A percentile compares a stretch with the other conserved stretches of the same genome.
Conservation (phyloP, 2,329 filamentous ascomycete genomes). For the Talaromyces sp. region DNA sequence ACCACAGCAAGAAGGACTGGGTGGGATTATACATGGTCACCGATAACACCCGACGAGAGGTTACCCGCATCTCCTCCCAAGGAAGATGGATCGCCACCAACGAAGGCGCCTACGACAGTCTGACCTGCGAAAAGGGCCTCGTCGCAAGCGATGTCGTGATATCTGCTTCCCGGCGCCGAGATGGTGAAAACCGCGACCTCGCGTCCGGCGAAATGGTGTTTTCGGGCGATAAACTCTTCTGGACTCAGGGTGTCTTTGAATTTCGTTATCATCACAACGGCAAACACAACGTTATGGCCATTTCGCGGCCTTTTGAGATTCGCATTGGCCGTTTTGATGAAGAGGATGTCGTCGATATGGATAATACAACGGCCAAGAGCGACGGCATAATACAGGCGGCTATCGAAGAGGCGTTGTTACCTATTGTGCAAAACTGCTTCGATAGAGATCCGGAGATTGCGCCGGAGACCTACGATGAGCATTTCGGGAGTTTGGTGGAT, state of each 20-base stretch:
- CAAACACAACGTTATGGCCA: slow-evolving; percentile 87
- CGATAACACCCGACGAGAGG: slow-evolving; percentile 81
- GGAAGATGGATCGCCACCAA: slow-evolving; percentile 87
- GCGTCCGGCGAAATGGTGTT: slow-evolving; percentile 82
- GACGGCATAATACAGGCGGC: slow-evolving; percentile 48
- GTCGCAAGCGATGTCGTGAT: slow-evolving; percentile 63
- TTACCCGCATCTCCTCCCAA: slow-evolving; percentile 77
- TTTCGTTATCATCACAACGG: slow-evolving; percentile 96
- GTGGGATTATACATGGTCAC: slow-evolving; percentile 94
- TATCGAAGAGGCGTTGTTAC: slow-evolving; percentile 73
- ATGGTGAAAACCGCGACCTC: slow-evolving; percentile 53
- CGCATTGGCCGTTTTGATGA: slow-evolving; percentile 77
- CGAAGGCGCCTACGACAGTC: slow-evolving; percentile 69
- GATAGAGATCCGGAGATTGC: slow-evolving; percentile 90
- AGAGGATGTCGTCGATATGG: slow-evolving; percentile 59
- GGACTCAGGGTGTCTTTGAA: slow-evolving; percentile 94
- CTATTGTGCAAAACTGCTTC: slow-evolving; percentile 85
- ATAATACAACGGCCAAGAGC: slow-evolving; percentile 52
- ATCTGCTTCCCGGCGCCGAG: slow-evolving; percentile 40
- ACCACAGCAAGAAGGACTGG: slow-evolving; percentile 91
- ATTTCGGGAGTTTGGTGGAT: slow-evolving; percentile 81
- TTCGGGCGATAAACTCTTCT: slow-evolving; percentile 90
- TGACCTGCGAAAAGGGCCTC: slow-evolving; percentile 72
- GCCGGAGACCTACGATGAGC: slow-evolving; percentile 71
- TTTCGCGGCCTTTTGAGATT: slow-evolving; percentile 90